Percentiles rank a stretch among this genome's conserved stretches.
These are phyloP conservation scores for Puccinia polysora DNA, from an alignment of 1,284 basidiomycete species.

Conservation along the genomic window DNA sequence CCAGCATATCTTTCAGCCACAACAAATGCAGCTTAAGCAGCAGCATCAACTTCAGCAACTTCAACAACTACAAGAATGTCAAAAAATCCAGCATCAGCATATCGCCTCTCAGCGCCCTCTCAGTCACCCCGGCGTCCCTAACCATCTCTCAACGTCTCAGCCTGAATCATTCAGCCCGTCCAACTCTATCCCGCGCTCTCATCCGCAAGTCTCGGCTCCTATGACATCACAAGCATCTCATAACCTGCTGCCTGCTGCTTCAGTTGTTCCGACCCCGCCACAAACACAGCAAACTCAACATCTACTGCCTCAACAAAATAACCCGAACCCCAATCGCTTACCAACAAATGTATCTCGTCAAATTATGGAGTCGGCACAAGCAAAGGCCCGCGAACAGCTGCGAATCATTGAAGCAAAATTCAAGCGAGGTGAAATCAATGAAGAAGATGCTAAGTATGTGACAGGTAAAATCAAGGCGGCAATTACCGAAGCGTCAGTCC, in stretches of 20 bases:
- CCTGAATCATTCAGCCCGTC: too few species aligned
- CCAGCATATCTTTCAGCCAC: constrained; percentile 26
- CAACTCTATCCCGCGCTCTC: background rate
- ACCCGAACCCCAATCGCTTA: background rate
- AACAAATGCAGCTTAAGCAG: constrained; percentile 18
- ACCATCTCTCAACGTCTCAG: too few species aligned
- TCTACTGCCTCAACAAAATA: background rate
- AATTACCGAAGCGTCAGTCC: background rate
- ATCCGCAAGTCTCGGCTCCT: background rate
- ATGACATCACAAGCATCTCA: background rate
- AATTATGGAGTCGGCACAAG: constrained; percentile 27
- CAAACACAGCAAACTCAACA: background rate
- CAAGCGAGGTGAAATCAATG: constrained; percentile 8
- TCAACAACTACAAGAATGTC: constrained; percentile 23
- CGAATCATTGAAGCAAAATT: background rate
- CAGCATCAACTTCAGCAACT: constrained; percentile 26
- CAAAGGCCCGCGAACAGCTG: background rate
- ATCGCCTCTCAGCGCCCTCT: constrained; percentile 1
- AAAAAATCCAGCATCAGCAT: constrained; percentile 18
- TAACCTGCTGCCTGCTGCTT: constrained; percentile 4
- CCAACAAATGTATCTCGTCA: background rate
- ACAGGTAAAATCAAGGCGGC: background rate
- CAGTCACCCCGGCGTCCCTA: background rate
- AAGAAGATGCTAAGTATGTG: background rate
- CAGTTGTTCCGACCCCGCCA: background rate